A percentile compares a stretch with the other conserved stretches of the same genome.
These are phyloP conservation scores for Penicillium coffeae DNA, from an alignment of 495 filamentous ascomycete genomes.

Conservation along the genomic window DNA sequence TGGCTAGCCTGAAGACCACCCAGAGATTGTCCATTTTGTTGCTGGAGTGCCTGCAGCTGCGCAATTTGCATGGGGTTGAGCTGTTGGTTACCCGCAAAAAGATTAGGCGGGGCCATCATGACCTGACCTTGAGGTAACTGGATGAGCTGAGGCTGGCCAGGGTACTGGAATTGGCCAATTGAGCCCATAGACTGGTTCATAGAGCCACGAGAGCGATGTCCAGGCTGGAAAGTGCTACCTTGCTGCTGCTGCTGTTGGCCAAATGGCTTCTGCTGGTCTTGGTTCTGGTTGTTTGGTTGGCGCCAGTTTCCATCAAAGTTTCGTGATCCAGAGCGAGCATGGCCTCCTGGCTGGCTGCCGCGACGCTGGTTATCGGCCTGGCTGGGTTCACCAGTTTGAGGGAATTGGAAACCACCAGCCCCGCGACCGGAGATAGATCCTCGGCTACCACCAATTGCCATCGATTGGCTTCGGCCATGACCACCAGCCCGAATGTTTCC, in stretches of 20 bases:
- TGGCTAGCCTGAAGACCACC: conserved; percentile 67
- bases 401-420: conserved; percentile 68
- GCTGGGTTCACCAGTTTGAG: conserved; percentile 48
- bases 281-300: conserved; percentile 68
- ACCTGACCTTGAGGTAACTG: conserved; percentile 82
- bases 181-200: conserved; percentile 82
- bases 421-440: conserved; percentile 54
- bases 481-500: conserved; percentile 49
- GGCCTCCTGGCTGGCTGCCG: conserved; percentile 56
- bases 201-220: conserved; percentile 80
- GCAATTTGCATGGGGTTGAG: conserved; percentile 84
- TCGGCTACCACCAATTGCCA: conserved; percentile 60
- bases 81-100: conserved; percentile 74
- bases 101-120: conserved; percentile 62
- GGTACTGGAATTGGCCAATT: conserved; percentile 87
- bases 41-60: conserved; percentile 87
- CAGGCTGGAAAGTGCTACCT: conserved; percentile 74
- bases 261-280: conserved; percentile 57
- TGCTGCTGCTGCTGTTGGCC: conserved; percentile 60
- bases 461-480: conserved; percentile 67
- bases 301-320: conserved; percentile 99
- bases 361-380: conserved; percentile 68
- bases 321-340: conserved; percentile 75
- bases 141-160: conserved; percentile 84
- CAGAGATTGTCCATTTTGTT: conserved; percentile 74